phyloP scores from a whole-genome alignment of 495 filamentous ascomycete genomes.

The Hypoxylon intermedium region DNA sequence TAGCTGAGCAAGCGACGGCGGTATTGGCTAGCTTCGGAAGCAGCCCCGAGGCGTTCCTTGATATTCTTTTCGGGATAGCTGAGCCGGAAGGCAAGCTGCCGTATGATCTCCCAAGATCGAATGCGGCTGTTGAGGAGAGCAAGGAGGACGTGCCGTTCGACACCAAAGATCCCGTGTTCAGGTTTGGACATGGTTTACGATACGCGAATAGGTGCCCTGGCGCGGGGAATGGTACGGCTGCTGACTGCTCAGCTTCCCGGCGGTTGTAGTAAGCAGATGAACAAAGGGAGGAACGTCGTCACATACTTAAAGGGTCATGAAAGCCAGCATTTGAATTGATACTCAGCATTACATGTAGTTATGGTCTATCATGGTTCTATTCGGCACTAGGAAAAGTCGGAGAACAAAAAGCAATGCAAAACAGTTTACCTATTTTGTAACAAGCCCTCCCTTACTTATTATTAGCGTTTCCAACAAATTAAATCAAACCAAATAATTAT shows the following conservation, averaged over 20 bases:
- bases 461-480: no score
- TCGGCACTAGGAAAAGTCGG: no score
- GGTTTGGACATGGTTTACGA: slow-evolving; percentile 31
- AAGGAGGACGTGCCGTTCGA: slow-evolving; percentile 39
- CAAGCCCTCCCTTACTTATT: no score
- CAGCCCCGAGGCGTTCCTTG: slow-evolving; percentile 42
- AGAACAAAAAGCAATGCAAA: no score
- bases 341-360: no score
- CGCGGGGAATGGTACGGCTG: neutral
- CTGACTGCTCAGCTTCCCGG: neutral
- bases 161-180: slow-evolving; percentile 32
- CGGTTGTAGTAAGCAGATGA: no score
- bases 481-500: no score
- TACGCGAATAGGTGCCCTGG: slow-evolving; percentile 19
- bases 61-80: slow-evolving; percentile 37
- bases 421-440: no score
- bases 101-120: slow-evolving; percentile 34
- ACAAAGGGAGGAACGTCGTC: no score
- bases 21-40: slow-evolving; percentile 43
- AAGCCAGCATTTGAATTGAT: no score
- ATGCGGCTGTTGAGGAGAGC: slow-evolving; percentile 17
- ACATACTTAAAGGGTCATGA: no score
- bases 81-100: slow-evolving; percentile 36
- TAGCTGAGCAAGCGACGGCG: slow-evolving; percentile 34
- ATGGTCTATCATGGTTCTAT: no score